A percentile compares a stretch with the other conserved stretches of the same genome.
These are phyloP conservation scores for Pseudopyricularia javanii DNA, from an alignment of 2,329 filamentous ascomycete species.

Conservation along the genomic window DNA sequence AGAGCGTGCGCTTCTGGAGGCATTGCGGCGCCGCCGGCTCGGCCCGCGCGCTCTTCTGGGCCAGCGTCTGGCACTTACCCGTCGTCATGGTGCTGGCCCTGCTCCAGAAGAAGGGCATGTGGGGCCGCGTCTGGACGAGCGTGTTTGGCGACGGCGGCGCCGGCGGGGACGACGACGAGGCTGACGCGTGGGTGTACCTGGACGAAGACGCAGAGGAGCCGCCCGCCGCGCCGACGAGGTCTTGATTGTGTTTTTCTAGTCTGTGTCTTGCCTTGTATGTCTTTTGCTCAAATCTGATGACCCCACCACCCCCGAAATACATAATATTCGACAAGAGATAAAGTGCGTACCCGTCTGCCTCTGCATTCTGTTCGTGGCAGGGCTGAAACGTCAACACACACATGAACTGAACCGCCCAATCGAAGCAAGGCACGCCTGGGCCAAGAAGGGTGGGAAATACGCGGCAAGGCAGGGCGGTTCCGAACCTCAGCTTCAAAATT, in stretches of 20 bases:
- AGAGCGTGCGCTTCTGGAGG: conserved; percentile 73
- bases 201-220: conserved; percentile 37
- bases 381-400: no score
- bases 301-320: no score
- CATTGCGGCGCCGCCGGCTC: conserved; percentile 66
- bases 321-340: no score
- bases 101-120: conserved; percentile 86
- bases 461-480: no score
- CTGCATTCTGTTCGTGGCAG: no score
- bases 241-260: background rate
- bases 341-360: no score
- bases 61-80: conserved; percentile 92
- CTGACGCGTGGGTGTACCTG: conserved; percentile 31
- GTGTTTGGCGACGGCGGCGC: conserved; percentile 39
- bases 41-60: conserved; percentile 85
- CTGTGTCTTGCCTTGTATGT: no score
- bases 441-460: no score
- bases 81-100: conserved; percentile 82
- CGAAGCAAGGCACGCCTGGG: no score
- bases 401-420: no score
- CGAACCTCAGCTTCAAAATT: no score
- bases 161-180: conserved; percentile 40
- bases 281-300: no score
- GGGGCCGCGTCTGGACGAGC: conserved; percentile 67
- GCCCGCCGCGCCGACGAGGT: background rate